Conservation (phyloP, 257 asterid species). For the Solanum virginianum region DNA sequence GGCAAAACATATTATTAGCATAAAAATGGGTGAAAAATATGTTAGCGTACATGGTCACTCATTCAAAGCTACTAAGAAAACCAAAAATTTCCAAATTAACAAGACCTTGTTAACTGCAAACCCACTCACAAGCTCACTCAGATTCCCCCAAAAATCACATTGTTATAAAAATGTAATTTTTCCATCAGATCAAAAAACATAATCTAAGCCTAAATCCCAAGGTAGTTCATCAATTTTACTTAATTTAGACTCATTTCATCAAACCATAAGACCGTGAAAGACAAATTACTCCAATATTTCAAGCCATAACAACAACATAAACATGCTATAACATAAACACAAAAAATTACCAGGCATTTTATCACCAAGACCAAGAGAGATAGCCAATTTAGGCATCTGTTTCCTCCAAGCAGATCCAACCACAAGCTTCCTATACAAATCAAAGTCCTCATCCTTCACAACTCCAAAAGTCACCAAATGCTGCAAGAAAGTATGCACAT, state of each 20-base stretch:
- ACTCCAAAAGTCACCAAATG: conserved; percentile 96
- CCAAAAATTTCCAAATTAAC: neutral
- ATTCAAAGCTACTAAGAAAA: neutral
- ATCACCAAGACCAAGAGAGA: conserved; percentile 79
- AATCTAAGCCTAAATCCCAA: neutral
- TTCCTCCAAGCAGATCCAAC: conserved; percentile 99
- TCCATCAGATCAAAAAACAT: neutral
- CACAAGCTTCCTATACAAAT: conserved; percentile 90
- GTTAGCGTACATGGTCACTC: neutral
- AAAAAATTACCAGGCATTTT: conserved; percentile 80
- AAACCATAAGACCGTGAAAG: neutral
- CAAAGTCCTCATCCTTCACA: conserved; percentile 72
- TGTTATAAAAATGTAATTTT: neutral
- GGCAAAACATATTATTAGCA: neutral
- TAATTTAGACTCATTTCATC: neutral
- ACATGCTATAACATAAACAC: neutral
- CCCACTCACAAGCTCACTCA: neutral
- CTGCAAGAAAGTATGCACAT: conserved; percentile 94
- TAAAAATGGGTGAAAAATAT: neutral
- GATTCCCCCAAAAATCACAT: neutral
- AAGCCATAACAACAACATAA: neutral
- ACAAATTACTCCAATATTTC: neutral
- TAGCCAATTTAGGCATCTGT: conserved; percentile 98
- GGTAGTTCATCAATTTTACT: neutral
- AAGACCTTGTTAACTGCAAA: neutral